These are phyloP conservation scores for Zygoascus meyerae DNA, from an alignment of 1,139 yeast species.

Conservation along the genomic window DNA sequence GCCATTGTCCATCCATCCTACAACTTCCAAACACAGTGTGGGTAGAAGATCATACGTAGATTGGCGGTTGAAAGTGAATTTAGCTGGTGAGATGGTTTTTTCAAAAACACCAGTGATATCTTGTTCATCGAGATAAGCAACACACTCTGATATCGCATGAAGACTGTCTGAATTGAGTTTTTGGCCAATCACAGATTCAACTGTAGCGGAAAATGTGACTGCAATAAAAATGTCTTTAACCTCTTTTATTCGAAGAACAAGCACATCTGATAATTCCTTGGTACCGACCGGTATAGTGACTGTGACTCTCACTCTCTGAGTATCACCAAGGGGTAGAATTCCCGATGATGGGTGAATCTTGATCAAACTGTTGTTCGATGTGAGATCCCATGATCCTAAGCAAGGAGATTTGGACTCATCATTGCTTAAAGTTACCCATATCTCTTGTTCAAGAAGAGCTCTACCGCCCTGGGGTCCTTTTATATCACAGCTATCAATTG, in stretches of 20 bases:
- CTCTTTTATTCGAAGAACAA: conserved; percentile 28
- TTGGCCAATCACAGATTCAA: conserved; percentile 33
- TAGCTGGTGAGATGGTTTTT: background rate
- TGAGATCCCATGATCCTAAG: conserved; percentile 19
- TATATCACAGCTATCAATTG: conserved; percentile 29
- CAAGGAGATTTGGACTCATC: conserved; percentile 11
- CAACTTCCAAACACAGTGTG: conserved; percentile 22
- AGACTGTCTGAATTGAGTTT: conserved; percentile 30
- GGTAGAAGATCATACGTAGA: background rate
- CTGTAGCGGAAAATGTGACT: conserved; percentile 23
- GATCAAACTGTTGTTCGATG: conserved; percentile 12
- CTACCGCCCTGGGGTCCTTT: conserved; percentile 13
- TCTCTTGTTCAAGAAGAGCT: conserved; percentile 18
- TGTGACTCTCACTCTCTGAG: conserved; percentile 20
- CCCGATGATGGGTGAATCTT: conserved; percentile 22
- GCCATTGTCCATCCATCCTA: conserved; percentile 35
- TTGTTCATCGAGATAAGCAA: conserved; percentile 33
- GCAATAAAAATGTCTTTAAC: conserved; percentile 35
- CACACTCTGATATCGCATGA: conserved; percentile 32
- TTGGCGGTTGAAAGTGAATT: conserved; percentile 4
- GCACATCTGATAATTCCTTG: conserved; percentile 21
- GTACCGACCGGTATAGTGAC: conserved; percentile 17
- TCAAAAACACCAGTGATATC: conserved; percentile 17
- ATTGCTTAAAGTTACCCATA: conserved; percentile 11
- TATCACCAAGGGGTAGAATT: conserved; percentile 26